phyloP scores from a whole-genome alignment of 805 yeast genomes.

The Candida sonorensis region DNA sequence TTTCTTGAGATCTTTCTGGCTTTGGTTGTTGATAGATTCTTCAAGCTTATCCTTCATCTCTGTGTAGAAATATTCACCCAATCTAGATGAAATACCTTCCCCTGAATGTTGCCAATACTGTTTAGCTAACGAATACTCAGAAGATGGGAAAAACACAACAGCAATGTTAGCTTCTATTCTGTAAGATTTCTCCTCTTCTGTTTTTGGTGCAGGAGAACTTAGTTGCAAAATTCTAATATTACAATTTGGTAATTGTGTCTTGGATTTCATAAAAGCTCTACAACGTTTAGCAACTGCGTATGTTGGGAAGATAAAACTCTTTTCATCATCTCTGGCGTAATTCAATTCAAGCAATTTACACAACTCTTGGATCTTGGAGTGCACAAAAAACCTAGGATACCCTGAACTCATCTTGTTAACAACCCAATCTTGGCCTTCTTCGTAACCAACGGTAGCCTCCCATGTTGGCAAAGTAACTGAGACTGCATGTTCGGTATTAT shows the following conservation, averaged over 20 bases:
- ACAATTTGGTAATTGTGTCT: constrained; percentile 28
- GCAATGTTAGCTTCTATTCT: constrained; percentile 65
- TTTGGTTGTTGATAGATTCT: too few species aligned
- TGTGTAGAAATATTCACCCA: constrained; percentile 76
- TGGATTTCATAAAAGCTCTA: constrained; percentile 61
- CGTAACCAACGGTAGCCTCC: constrained; percentile 90
- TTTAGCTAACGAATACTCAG: constrained; percentile 59
- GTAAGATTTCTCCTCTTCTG: constrained; percentile 50
- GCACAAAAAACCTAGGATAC: constrained; percentile 81
- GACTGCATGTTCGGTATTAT: constrained; percentile 86
- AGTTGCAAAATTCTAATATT: constrained; percentile 62
- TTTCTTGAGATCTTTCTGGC: too few species aligned
- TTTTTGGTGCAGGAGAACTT: constrained; percentile 60
- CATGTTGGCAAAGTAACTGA: constrained; percentile 94
- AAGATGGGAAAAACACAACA: constrained; percentile 67
- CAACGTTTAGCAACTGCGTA: constrained; percentile 78
- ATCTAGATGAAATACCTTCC: constrained; percentile 88
- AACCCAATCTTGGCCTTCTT: constrained; percentile 82
- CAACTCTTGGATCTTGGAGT: constrained; percentile 51
- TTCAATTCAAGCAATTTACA: constrained; percentile 48
- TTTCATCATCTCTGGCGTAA: constrained; percentile 78
- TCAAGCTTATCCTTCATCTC: constrained; percentile 41
- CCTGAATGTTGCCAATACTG: constrained; percentile 97
- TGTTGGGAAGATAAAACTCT: constrained; percentile 69
- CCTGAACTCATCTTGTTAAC: constrained; percentile 74